Evolutionary conservation across 148 eudicot genomes (phyloP).

Genomic region (Pharnaceum exiguum): DNA sequence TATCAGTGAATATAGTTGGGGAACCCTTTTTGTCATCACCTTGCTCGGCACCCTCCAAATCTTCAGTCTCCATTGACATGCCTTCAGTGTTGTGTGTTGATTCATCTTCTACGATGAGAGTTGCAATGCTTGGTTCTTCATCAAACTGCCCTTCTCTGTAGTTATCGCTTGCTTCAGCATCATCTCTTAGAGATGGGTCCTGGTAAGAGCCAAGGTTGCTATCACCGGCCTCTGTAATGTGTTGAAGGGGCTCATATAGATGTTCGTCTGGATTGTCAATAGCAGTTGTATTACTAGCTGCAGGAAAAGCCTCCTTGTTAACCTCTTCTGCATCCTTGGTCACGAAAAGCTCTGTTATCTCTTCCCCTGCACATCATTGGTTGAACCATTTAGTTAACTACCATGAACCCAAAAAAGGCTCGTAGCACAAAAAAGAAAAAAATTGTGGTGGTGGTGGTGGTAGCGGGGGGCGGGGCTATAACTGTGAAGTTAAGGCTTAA

Average conservation of each 20-base stretch:
- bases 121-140: not conserved
- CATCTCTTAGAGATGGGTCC: not conserved
- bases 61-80: not conserved
- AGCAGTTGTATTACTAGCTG: no score
- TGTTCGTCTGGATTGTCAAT: not conserved
- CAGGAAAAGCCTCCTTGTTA: no score
- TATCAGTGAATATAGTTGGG: no score
- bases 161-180: slow-evolving; percentile 1
- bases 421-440: no score
- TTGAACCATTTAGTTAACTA: no score
- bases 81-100: slow-evolving; percentile 1
- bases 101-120: not conserved
- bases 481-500: not conserved
- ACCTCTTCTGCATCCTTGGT: no score
- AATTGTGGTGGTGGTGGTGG: no score
- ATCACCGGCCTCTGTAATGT: not conserved
- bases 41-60: not conserved
- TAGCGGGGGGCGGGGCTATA: no score
- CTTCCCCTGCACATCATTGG: no score
- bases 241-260: slow-evolving; percentile 1
- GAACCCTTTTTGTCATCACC: no score
- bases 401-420: no score
- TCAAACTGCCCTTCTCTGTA: not conserved
- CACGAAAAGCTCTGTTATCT: no score
- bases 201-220: slow-evolving; percentile 10